Conservation (phyloP, 345 rosid genomes). For the Adansonia digitata region DNA sequence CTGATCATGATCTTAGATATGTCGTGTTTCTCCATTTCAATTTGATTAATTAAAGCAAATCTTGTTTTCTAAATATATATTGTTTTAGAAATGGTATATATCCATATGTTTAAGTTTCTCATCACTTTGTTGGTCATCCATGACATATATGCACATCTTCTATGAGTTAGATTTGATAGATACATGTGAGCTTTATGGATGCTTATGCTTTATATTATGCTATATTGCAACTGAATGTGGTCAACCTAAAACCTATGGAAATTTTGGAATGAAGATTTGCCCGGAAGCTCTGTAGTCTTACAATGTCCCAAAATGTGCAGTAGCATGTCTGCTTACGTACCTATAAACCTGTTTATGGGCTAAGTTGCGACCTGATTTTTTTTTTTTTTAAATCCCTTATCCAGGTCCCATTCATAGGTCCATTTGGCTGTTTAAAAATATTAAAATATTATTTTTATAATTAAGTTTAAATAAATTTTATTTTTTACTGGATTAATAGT, state of each 20-base stretch:
- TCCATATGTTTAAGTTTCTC: not conserved
- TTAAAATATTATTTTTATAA: too few relatives aligned
- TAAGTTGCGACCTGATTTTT: too few relatives aligned
- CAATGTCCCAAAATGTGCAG: not conserved
- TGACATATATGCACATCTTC: not conserved
- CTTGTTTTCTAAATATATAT: not conserved
- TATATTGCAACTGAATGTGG: not conserved
- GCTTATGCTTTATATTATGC: not conserved
- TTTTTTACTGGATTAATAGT: not conserved
- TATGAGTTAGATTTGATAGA: not conserved
- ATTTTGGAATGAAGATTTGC: not conserved
- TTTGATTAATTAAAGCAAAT: not conserved
- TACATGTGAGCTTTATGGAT: not conserved
- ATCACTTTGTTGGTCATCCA: not conserved
- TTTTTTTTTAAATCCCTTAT: too few relatives aligned
- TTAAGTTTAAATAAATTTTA: too few relatives aligned
- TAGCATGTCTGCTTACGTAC: too few relatives aligned
- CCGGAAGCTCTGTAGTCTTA: not conserved
- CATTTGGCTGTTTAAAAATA: too few relatives aligned
- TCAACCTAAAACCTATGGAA: not conserved
- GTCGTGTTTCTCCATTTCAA: not conserved
- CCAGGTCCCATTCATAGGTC: too few relatives aligned
- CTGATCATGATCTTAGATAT: not conserved
- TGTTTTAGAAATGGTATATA: not conserved
- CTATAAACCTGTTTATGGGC: too few relatives aligned